Evolutionary conservation across 306 rosid species (phyloP).

Genomic region (Acacia crassicarpa): DNA sequence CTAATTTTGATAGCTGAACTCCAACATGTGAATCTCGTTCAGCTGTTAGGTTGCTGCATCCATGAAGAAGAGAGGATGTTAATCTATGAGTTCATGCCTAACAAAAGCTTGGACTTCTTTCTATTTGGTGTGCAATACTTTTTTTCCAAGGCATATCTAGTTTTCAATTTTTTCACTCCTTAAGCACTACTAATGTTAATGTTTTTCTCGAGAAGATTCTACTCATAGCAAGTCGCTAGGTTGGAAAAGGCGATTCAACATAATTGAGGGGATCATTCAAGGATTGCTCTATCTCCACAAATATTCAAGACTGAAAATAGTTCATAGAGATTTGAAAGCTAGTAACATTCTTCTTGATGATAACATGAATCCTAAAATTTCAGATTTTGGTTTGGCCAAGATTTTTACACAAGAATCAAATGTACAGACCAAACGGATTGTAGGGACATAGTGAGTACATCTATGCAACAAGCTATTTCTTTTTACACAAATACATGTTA

Average conservation of each 20-base stretch:
- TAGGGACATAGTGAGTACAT: conserved; percentile 39
- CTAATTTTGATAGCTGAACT: conserved; percentile 32
- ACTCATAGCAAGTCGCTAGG: neutral
- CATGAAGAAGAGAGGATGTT: neutral
- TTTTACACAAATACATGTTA: neutral
- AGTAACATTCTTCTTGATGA: neutral
- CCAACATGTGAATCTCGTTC: conserved; percentile 37
- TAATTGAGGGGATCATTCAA: neutral
- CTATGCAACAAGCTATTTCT: neutral
- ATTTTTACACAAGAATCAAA: conserved; percentile 20
- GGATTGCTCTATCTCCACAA: neutral
- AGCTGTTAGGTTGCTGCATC: neutral
- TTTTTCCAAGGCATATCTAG: neutral
- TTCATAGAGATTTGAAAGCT: neutral
- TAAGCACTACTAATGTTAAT: neutral
- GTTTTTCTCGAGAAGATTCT: neutral
- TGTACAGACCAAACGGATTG: conserved; percentile 13
- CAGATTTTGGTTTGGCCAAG: neutral
- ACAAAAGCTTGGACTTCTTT: conserved; percentile 17
- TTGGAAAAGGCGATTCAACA: neutral
- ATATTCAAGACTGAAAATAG: neutral
- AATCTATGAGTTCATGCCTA: neutral
- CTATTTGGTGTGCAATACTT: conserved; percentile 34
- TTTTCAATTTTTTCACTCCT: neutral
- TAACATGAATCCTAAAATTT: neutral